Evolutionary conservation across 2,329 filamentous ascomycete species (phyloP).

Genomic region (Colletotrichum siamense): DNA sequence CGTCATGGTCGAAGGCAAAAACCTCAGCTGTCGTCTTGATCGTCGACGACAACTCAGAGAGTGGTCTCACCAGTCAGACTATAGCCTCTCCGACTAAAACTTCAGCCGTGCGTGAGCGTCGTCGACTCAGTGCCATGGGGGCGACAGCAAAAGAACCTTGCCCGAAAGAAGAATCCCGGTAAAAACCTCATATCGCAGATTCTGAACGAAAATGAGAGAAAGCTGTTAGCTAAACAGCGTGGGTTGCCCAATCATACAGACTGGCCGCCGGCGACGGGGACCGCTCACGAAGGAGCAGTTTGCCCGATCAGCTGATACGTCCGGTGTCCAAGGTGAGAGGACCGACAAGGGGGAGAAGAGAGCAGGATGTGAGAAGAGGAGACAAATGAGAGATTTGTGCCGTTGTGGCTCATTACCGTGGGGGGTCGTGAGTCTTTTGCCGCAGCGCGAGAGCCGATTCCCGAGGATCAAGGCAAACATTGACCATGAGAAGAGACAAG

Average conservation of each 20-base stretch:
- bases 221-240: constrained; percentile 12
- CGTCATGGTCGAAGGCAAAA: background rate
- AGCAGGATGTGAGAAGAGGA: background rate
- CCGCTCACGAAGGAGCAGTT: background rate
- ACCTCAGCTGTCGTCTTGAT: background rate
- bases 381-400: background rate
- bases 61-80: constrained; percentile 1
- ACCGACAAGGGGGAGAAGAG: background rate
- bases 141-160: background rate
- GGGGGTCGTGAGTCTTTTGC: background rate
- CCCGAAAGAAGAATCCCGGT: background rate
- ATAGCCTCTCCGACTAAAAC: background rate
- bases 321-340: background rate
- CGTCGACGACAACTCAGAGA: background rate
- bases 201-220: background rate
- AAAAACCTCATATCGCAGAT: background rate
- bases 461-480: background rate
- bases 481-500: background rate
- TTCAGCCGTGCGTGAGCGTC: background rate
- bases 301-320: background rate
- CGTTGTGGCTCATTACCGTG: constrained; percentile 7
- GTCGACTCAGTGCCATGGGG: background rate
- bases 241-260: constrained; percentile 7
- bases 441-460: background rate
- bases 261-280: background rate